Base-by-base conservation (phyloP, 768 basidiomycete species). In the Cubamyces sp. region DNA sequence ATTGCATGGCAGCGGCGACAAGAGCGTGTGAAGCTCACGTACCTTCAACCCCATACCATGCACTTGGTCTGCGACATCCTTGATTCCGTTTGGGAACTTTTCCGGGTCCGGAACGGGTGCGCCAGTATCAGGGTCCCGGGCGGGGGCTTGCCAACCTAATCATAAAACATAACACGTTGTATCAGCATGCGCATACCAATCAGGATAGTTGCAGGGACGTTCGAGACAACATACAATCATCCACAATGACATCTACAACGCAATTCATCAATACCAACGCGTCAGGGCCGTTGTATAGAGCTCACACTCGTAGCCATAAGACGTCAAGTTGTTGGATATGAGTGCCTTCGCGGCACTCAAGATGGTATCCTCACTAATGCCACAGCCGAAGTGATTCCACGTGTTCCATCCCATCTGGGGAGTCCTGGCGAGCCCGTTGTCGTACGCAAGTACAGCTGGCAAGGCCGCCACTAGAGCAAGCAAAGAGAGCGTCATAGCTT, bases 341-440 rank as follows among this genome's bases (percentile, higher is more conserved):
- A 79, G 55, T 2, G 71, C 68, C 26, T 74, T 62, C 5, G 77
- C 78, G 3, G 76, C 73, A 19, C 65, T 60, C 26, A 76, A 49
- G 60, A 79, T 75, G 48, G 68, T 68, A 45, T 76, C 73, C 55
- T 77, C 74, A 39, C 66, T 65, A 47, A 79, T 78, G 46, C 69
- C 67, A 57, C 78, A 79, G 0, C 72, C 76, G 53, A 77, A 78
- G 54, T 73, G 69, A 61, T 77, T 78, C 75, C 75, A 76, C 0
- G 74, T 74, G 64, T 77, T 75, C 75, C 74, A 76, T 5, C 75
- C 75, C 75, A 76, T 76, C 64, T 75, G 75, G 1, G 75, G 75
- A 0, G 74, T 74, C 18, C 66, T 39, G 0, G 75, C 75, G 7
- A 74, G 68, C 5, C 75, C 73, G 60, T 74, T 75, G 54, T 74